Evolutionary conservation across 768 basidiomycete genomes (phyloP), one percentile per base, ranked within the genome.

Genomic region (Pisolithus sp.): DNA sequence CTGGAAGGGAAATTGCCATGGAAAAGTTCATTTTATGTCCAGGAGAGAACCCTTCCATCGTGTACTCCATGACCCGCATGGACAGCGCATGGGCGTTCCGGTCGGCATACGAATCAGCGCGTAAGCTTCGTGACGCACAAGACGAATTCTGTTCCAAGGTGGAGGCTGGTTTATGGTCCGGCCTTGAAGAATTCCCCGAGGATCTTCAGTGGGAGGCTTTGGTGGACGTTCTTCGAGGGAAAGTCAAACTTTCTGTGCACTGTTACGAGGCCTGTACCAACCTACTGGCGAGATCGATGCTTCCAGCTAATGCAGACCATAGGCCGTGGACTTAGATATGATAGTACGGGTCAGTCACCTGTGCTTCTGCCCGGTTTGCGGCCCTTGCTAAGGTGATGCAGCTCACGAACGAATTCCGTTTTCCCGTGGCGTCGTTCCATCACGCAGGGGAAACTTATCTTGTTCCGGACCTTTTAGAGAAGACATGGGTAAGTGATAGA

Each of bases 331-430:
- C 64, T 67, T 89, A 15, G 86, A 89, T 61, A 77, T 71, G 17
- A 71, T 89, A 17, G 80, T 87, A 54, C 72, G 87, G 57, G 86
- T 87, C 62, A 31, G 82, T 69, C 2, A 21, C 36, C 4, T 15
- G 7, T 5, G n/a, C 30, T 30, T 50, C 26, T 37, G 40, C 37
- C 23, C 31, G 5, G 30, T 17, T 12, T 42, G 17, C 36, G 5
- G 10, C 28, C 28, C 20, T 15, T 26, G 24, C 24, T 21, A 30
- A 51, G 49, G 7, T 12, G 21, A 6, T 36, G 18, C 55, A 89
- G 79, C 74, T 91, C 34, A 81, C 88, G 30, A 88, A 93, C 60
- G 89, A 93, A 63, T 93, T 91, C 76, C 76, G 84, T 58, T 89
- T 89, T 64, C 79, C 82, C 6, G 76, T 90, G 50, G 81, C 87